Conservation (phyloP, 345 rosid species). For the Citrus mangshanensis region DNA sequence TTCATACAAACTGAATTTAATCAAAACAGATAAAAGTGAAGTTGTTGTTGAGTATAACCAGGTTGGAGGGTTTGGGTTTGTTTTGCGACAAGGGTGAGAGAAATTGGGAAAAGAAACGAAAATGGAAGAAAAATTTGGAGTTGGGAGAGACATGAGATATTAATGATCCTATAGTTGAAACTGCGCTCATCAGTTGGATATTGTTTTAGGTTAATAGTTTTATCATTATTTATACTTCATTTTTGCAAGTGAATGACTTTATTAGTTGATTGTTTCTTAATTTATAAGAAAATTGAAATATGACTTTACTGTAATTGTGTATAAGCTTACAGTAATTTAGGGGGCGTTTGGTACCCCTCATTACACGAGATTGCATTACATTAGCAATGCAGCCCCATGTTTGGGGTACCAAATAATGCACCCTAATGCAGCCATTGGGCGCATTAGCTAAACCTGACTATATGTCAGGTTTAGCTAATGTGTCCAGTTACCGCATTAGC, state of each 20-base stretch:
- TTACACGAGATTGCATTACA: no score
- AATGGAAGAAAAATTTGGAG: background rate
- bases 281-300: background rate
- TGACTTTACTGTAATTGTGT: background rate
- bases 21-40: no score
- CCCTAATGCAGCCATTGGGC: no score
- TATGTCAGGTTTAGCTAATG: no score
- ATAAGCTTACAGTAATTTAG: background rate
- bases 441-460: no score
- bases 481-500: no score
- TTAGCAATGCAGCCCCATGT: no score
- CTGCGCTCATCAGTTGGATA: no score
- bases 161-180: background rate
- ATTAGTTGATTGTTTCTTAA: background rate
- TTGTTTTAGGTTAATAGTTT: background rate
- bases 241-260: background rate
- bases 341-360: no score
- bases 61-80: background rate
- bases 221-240: background rate
- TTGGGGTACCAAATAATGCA: no score
- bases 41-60: no score
- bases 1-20: no score
- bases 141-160: background rate
- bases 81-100: background rate
- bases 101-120: conserved; percentile 5